These are phyloP conservation scores for Incumbomyces lentus DNA, from an alignment of 2,329 filamentous ascomycete genomes.

Conservation along the genomic window DNA sequence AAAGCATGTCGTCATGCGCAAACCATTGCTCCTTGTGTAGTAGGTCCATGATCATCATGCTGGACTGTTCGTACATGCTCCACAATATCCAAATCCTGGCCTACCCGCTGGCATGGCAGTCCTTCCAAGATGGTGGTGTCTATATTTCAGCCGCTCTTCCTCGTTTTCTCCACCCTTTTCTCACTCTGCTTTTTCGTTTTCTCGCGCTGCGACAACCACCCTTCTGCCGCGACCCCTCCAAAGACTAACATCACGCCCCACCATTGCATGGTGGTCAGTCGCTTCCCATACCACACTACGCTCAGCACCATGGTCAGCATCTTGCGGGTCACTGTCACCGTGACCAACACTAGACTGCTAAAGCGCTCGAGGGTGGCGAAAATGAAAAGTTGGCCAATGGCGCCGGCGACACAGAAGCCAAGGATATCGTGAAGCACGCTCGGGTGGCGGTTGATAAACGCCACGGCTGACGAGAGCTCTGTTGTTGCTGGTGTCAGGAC, in stretches of 20 bases:
- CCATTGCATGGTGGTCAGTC: conserved; percentile 81
- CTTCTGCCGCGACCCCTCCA: conserved; percentile 88
- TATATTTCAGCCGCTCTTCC: no score
- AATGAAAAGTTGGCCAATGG: conserved; percentile 92
- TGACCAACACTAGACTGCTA: conserved; percentile 82
- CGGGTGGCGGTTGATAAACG: conserved; percentile 71
- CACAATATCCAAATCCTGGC: no score
- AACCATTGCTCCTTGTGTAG: no score
- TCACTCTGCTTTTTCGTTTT: conserved; percentile 73
- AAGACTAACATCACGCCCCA: conserved; percentile 86
- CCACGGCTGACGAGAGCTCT: conserved; percentile 68
- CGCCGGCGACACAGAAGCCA: conserved; percentile 80
- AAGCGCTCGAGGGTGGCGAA: conserved; percentile 93
- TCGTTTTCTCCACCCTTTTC: conserved; percentile 26
- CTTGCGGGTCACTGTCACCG: conserved; percentile 93
- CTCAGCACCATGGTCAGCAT: conserved; percentile 99
- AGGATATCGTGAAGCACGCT: conserved; percentile 77
- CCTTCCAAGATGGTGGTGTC: no score
- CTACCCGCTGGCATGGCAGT: no score
- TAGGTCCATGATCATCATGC: no score
- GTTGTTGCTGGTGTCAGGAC: conserved; percentile 45
- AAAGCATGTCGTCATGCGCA: no score
- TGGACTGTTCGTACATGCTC: no score
- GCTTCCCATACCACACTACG: conserved; percentile 88
- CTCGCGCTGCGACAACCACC: conserved; percentile 66